These are phyloP conservation scores for Hydrangea macrophylla DNA, from an alignment of 148 eudicot species.

Conservation along the genomic window DNA sequence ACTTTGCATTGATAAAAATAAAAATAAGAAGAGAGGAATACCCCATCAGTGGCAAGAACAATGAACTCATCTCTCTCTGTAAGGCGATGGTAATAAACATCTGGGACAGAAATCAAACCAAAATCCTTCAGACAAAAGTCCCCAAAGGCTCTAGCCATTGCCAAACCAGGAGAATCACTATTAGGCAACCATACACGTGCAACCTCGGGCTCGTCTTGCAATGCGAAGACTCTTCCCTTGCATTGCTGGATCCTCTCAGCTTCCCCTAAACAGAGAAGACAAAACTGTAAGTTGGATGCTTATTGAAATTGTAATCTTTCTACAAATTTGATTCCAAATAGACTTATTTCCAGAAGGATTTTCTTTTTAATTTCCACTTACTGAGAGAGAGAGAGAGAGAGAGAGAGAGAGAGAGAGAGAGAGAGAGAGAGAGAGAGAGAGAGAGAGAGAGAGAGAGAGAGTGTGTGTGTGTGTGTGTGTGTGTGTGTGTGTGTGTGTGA, in stretches of 20 bases:
- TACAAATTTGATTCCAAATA: not conserved
- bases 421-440: slow-evolving; percentile 7
- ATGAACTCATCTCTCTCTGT: slow-evolving; percentile 59
- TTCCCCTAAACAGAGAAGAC: slow-evolving; percentile 47
- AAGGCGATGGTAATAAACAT: slow-evolving; percentile 56
- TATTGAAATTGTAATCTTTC: not conserved
- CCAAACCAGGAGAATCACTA: slow-evolving; percentile 73
- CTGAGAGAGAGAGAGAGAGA: too few relatives aligned
- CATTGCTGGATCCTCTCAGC: slow-evolving; percentile 63
- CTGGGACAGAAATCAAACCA: slow-evolving; percentile 79
- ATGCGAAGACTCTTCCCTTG: slow-evolving; percentile 79
- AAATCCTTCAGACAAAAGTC: slow-evolving; percentile 78
- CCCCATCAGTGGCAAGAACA: slow-evolving; percentile 91
- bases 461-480: not conserved
- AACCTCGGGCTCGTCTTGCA: slow-evolving; percentile 76
- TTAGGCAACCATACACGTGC: slow-evolving; percentile 84
- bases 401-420: not conserved
- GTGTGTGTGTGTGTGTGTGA: not conserved
- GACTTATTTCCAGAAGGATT: not conserved
- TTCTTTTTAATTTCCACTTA: not conserved
- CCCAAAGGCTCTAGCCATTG: slow-evolving; percentile 93
- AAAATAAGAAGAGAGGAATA: slow-evolving; percentile 37
- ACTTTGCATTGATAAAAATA: too few relatives aligned
- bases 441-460: not conserved
- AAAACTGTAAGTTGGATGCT: not conserved